Conservation (phyloP, 768 basidiomycete genomes). For the Cystofilobasidium macerans region DNA sequence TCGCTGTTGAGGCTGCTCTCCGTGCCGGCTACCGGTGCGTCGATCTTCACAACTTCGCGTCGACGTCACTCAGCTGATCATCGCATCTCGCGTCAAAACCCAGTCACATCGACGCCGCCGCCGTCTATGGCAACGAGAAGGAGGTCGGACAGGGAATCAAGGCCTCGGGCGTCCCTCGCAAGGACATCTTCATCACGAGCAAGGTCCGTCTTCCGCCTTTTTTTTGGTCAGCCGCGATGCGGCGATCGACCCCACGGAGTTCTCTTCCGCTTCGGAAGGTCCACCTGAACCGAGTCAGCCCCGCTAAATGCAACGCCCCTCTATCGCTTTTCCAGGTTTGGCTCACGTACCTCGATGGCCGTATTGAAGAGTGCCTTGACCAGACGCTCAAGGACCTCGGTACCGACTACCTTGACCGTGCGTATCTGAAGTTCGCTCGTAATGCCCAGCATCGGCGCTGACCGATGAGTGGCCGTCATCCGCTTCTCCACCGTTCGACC, state of each 20-base stretch:
- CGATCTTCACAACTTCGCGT: background rate
- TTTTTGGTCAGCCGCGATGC: too few species aligned
- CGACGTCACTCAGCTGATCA: background rate
- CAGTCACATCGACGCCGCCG: slow-evolving; percentile 12
- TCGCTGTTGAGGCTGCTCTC: slow-evolving; percentile 66
- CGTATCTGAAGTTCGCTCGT: too few species aligned
- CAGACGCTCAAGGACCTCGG: slow-evolving; percentile 63
- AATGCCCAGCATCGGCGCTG: too few species aligned
- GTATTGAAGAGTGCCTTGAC: slow-evolving; percentile 43
- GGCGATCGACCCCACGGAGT: too few species aligned
- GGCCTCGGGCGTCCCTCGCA: slow-evolving; percentile 29
- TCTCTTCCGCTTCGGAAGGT: too few species aligned
- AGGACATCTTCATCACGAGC: slow-evolving; percentile 31
- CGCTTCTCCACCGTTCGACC: too few species aligned
- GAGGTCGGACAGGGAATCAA: slow-evolving; percentile 32
- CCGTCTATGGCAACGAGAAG: slow-evolving; percentile 18
- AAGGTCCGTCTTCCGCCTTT: too few species aligned
- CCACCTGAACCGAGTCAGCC: too few species aligned
- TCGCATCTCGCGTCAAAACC: too few species aligned
- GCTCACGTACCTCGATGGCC: slow-evolving; percentile 22
- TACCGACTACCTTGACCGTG: slow-evolving; percentile 62
- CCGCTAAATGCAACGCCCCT: too few species aligned
- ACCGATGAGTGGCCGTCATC: too few species aligned
- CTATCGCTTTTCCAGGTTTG: too few species aligned
- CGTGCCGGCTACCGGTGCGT: slow-evolving; percentile 33